Conservation (phyloP, 345 rosid genomes). For the Salix caprea region DNA sequence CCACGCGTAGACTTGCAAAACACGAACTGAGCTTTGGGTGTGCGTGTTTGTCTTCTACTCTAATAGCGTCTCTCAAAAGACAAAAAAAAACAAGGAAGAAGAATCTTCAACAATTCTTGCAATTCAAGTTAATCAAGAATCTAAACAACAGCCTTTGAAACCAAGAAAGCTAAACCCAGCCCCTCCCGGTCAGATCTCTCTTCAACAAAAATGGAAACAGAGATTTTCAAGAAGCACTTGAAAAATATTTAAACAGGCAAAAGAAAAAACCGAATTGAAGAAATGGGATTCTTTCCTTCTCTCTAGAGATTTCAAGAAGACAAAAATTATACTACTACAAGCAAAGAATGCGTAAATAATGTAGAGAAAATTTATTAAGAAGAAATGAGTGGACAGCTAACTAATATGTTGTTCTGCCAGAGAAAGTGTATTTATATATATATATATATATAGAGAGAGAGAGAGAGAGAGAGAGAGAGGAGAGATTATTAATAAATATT, state of each 20-base stretch:
- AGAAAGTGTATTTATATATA: conserved; percentile 12
- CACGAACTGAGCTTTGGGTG: background rate
- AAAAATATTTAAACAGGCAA: conserved; percentile 7
- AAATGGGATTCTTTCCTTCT: conserved; percentile 18
- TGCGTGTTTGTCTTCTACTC: background rate
- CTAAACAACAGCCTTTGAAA: background rate
- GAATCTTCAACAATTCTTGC: conserved; percentile 12
- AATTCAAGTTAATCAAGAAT: conserved; percentile 13
- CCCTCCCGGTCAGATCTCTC: background rate
- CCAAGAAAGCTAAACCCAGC: conserved; percentile 14
- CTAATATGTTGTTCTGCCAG: conserved; percentile 31
- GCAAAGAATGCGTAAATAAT: background rate
- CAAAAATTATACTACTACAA: background rate
- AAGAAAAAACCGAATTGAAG: conserved; percentile 15
- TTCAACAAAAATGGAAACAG: background rate
- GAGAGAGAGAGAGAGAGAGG: background rate
- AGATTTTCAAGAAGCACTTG: background rate
- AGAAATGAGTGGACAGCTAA: conserved; percentile 76
- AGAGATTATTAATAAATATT: background rate
- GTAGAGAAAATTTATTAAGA: conserved; percentile 7
- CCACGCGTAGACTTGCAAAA: conserved; percentile 11
- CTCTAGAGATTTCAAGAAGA: conserved; percentile 38
- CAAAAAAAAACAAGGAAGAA: background rate
- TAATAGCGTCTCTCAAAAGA: conserved; percentile 18
- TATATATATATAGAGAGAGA: background rate